Evolutionary conservation across 768 basidiomycete genomes (phyloP).

Genomic region (Rubroboletus pulcherrimus): DNA sequence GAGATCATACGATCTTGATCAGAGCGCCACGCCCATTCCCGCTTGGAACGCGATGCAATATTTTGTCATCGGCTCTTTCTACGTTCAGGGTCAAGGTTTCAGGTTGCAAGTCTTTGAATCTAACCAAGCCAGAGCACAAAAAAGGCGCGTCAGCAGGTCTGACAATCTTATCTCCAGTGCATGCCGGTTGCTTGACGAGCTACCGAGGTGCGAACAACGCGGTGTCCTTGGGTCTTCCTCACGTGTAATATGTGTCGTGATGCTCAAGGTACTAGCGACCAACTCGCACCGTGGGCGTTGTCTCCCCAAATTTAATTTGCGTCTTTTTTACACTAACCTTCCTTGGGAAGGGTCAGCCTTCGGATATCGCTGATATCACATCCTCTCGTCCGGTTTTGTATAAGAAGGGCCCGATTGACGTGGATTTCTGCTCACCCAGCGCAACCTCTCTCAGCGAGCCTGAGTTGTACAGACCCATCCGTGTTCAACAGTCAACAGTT

Average conservation of each 20-base stretch:
- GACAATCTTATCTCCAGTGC: conserved; percentile 19
- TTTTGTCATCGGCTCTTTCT: conserved; percentile 8
- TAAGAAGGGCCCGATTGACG: conserved; percentile 26
- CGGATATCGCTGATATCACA: conserved; percentile 20
- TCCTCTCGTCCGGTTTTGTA: conserved; percentile 20
- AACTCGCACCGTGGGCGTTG: conserved; percentile 23
- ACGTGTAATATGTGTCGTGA: conserved; percentile 32
- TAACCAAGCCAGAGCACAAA: conserved; percentile 21
- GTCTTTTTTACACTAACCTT: conserved; percentile 24
- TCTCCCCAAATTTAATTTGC: conserved; percentile 24
- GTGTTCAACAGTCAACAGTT: conserved; percentile 11
- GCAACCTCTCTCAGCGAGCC: conserved; percentile 22
- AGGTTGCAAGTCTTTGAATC: conserved; percentile 2
- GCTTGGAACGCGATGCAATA: neutral
- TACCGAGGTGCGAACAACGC: conserved; percentile 22
- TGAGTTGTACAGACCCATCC: conserved; percentile 22
- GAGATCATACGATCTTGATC: conserved; percentile 21
- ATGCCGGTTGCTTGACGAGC: conserved; percentile 14
- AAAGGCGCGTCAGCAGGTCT: conserved; percentile 11
- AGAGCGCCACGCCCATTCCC: conserved; percentile 9
- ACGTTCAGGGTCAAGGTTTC: conserved; percentile 17
- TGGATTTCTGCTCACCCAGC: conserved; percentile 5
- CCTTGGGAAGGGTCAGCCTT: conserved; percentile 17
- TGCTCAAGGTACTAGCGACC: conserved; percentile 26
- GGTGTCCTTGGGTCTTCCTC: conserved; percentile 31